These are phyloP conservation scores for Colletotrichum higginsianum DNA, from an alignment of 2,329 filamentous ascomycete genomes.

Conservation along the genomic window DNA sequence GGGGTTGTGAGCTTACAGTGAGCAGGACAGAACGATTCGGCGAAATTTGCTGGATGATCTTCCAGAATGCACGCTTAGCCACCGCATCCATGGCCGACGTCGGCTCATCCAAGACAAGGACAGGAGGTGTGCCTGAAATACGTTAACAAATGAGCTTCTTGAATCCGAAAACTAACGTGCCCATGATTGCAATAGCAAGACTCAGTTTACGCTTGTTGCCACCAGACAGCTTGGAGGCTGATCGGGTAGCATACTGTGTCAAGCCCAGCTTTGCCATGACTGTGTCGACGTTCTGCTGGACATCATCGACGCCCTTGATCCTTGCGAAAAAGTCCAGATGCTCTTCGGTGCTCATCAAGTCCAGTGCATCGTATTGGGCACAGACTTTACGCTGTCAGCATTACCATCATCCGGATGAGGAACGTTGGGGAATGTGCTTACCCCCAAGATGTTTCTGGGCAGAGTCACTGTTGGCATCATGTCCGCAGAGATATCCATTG, in stretches of 20 bases:
- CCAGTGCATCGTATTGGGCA: constrained; percentile 81
- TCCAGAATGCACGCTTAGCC: constrained; percentile 83
- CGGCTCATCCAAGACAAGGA: constrained; percentile 78
- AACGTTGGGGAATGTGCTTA: constrained; percentile 72
- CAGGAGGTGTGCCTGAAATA: background rate
- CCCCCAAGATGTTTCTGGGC: constrained; percentile 69
- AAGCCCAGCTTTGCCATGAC: constrained; percentile 79
- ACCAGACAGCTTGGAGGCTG: constrained; percentile 78
- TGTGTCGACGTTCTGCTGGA: constrained; percentile 74
- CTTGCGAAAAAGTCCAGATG: constrained; percentile 82
- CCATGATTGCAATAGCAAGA: constrained; percentile 81
- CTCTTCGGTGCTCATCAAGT: constrained; percentile 81
- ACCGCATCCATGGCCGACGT: constrained; percentile 81
- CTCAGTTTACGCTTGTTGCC: constrained; percentile 85
- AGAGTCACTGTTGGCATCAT: constrained; percentile 67
- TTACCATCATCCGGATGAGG: constrained; percentile 64
- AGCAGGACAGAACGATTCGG: constrained; percentile 78
- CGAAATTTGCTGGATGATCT: constrained; percentile 75
- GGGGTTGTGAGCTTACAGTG: constrained; percentile 55
- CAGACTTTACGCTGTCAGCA: constrained; percentile 62
- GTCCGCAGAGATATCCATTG: constrained; percentile 71
- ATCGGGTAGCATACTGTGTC: constrained; percentile 70
- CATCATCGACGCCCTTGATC: constrained; percentile 75
- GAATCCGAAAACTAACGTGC: constrained; percentile 64
- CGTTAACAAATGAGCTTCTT: background rate